Evolutionary conservation across 371 early-diverging fungal genomes (phyloP), one percentile per base, ranked within the genome.

Genomic region (Phascolomyces articulosus): DNA sequence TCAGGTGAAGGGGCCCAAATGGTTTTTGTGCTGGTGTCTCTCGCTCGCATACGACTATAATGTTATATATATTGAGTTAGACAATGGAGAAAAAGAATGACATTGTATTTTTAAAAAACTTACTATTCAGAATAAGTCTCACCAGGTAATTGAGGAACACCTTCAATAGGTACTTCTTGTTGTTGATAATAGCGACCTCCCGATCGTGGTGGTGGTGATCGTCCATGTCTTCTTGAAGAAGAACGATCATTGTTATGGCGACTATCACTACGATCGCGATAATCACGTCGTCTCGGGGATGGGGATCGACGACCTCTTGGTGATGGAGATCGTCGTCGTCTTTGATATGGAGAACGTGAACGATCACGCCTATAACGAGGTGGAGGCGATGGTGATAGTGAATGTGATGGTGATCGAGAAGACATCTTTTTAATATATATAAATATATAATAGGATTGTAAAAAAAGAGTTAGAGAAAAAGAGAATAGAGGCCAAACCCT

Each of bases 1-100:
- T 72, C 72, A 26, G 92, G 93, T 0, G 93, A 91, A 16, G 86
- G 66, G 1, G 90, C 85, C 91, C 92, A 93, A 40, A 93, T 83
- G 0, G 87, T 89, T 48, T 72, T 76, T 23, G 72, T 65, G 31
- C 71, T 87, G 11, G 73, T 73, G 40, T 85, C 73, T 27, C 93
- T 80, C n/a, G 74, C 73, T 24, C 79, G 70, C 56, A 61, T 70
- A 44, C 80, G 83, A 64, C 83, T 87, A 70, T 44, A n/a, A 55
- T 28, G 51, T 20, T n/a, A 26, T 47, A 16, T 24, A 26, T 60
- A 24, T 60, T 18, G 11, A 34, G 34, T 34, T 34, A 34, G 2
- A 34, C 6, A 34, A 34, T 34, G 11, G 11, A 2, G 34, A 34
- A 34, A 34, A 34, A 34, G 11, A 34, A 34, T n/a, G 0, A 8